Conservation (phyloP, 192 early-diverging fungal genomes). For the Mortierella hygrophila region DNA sequence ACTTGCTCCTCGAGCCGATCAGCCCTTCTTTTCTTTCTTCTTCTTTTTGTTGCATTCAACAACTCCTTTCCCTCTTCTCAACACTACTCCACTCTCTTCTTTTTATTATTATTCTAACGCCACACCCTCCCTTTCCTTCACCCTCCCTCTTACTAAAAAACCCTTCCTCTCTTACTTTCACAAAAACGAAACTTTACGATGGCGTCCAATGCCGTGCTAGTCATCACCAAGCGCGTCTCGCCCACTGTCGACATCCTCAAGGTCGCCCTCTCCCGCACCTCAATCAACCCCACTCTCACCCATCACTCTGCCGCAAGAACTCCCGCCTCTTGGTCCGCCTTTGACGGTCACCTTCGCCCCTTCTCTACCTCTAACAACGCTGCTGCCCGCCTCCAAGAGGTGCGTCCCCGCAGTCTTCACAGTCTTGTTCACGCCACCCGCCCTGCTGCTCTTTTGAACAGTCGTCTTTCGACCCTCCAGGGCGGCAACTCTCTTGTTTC, state of each 20-base stretch:
- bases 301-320: slow-evolving; percentile 20
- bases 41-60: background rate
- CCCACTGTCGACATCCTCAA: slow-evolving; percentile 41
- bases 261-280: slow-evolving; percentile 45
- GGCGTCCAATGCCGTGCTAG: slow-evolving; percentile 52
- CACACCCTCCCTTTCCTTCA: background rate
- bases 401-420: slow-evolving; percentile 24
- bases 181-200: slow-evolving; percentile 5
- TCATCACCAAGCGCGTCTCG: slow-evolving; percentile 50
- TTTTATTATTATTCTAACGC: background rate
- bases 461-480: background rate
- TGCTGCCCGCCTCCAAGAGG: slow-evolving; percentile 31
- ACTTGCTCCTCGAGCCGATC: too few species aligned
- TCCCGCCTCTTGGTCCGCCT: slow-evolving; percentile 36
- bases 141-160: background rate
- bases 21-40: too few species aligned
- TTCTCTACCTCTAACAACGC: slow-evolving; percentile 19
- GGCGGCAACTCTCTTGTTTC: background rate
- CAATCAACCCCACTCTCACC: slow-evolving; percentile 49
- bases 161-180: background rate
- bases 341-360: slow-evolving; percentile 47
- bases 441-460: background rate
- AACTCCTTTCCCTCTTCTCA: background rate
- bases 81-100: background rate
- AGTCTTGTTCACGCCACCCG: slow-evolving; percentile 14